phyloP scores from a whole-genome alignment of 345 rosid species.

The Citrus sinensis region DVS_A1.0 CM039164.1:24159501-24160000 shows the following conservation, averaged over 20 bases:
- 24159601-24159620: not conserved
- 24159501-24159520: too few species aligned
- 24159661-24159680: not conserved
- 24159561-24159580: too few species aligned
- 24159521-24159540: too few species aligned
- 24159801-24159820: constrained; percentile 49
- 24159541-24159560: too few species aligned
- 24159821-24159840: constrained; percentile 30
- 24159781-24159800: constrained; percentile 48
- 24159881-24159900: too few species aligned
- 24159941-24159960: too few species aligned
- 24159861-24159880: not conserved
- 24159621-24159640: not conserved
- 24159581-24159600: not conserved
- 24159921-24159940: too few species aligned
- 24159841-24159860: constrained; percentile 40
- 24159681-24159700: not conserved
- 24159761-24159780: too few species aligned
- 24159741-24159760: not conserved
- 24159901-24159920: too few species aligned
- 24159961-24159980: too few species aligned
- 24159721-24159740: constrained; percentile 33
- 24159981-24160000: too few species aligned
- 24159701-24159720: constrained; percentile 12
- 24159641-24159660: not conserved